Conservation (phyloP, 129 eudicot species). For the Daucus carota region DNA sequence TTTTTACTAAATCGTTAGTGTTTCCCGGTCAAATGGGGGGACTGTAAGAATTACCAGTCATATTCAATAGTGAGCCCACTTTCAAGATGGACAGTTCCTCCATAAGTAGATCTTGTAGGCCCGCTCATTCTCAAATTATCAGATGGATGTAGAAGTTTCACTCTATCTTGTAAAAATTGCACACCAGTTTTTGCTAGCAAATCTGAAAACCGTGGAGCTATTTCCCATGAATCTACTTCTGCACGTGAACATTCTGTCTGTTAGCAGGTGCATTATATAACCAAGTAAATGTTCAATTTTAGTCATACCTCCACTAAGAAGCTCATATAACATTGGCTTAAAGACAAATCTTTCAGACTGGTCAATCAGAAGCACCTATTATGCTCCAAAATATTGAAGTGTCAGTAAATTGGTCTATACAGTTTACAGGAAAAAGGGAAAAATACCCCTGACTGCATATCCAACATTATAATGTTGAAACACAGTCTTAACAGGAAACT, state of each 20-base stretch:
- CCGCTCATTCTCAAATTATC: conserved; percentile 45
- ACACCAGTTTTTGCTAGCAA: conserved; percentile 70
- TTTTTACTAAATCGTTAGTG: background rate
- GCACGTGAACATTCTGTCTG: conserved; percentile 22
- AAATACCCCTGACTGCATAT: background rate
- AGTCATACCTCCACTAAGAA: conserved; percentile 83
- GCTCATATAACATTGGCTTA: conserved; percentile 94
- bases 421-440: background rate
- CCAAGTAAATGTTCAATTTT: background rate
- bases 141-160: conserved; percentile 56
- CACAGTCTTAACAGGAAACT: background rate
- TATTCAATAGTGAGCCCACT: conserved; percentile 87
- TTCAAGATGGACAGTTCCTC: conserved; percentile 87
- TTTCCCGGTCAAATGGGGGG: background rate
- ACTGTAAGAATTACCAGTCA: conserved; percentile 61
- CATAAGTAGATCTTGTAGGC: conserved; percentile 37
- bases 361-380: conserved; percentile 87
- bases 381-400: conserved; percentile 4
- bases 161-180: conserved; percentile 66
- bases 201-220: conserved; percentile 91
- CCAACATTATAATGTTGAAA: background rate
- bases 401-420: conserved; percentile 4
- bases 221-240: conserved; percentile 98
- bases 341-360: conserved; percentile 93
- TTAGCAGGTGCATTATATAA: background rate